Evolutionary conservation across 257 asterid species (phyloP).

Genomic region (Phtheirospermum japonicum): DNA sequence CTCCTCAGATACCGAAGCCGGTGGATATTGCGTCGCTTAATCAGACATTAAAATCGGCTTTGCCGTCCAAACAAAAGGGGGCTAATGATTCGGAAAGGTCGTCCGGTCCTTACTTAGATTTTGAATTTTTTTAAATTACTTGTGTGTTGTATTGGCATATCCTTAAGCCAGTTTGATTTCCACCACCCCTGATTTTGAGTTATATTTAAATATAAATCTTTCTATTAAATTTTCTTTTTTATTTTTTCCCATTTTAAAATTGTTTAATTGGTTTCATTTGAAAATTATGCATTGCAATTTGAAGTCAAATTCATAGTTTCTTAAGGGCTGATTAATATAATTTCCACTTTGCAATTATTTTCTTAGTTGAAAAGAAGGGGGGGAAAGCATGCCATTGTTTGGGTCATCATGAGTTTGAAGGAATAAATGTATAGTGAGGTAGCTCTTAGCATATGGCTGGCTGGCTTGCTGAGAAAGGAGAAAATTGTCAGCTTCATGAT

Average conservation of each 20-base stretch:
- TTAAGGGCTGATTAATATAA: too few relatives aligned
- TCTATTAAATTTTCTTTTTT: not conserved
- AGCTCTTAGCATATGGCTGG: too few relatives aligned
- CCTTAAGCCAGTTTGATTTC: constrained; percentile 20
- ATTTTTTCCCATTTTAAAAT: not conserved
- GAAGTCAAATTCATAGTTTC: constrained; percentile 10
- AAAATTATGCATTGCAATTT: not conserved
- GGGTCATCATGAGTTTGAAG: constrained; percentile 26
- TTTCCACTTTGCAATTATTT: constrained; percentile 5
- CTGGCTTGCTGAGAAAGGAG: constrained; percentile 30
- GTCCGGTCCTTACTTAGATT: constrained; percentile 78
- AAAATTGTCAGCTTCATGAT: constrained; percentile 26
- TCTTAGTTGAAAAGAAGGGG: constrained; percentile 1
- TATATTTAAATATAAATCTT: constrained; percentile 33
- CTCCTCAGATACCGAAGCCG: constrained; percentile 77
- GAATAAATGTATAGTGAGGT: too few relatives aligned
- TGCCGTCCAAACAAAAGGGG: constrained; percentile 42
- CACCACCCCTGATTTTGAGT: constrained; percentile 19
- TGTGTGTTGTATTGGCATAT: constrained; percentile 22
- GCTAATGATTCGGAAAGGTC: constrained; percentile 60
- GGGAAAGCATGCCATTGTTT: constrained; percentile 31
- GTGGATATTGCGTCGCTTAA: constrained; percentile 51
- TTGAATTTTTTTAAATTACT: constrained; percentile 61
- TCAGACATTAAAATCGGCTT: constrained; percentile 42
- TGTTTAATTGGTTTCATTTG: not conserved